Percentiles rank a stretch among this genome's conserved stretches.
These are phyloP conservation scores for Scleromitrula shiraiana DNA, from an alignment of 2,329 filamentous ascomycete genomes.

Conservation along the genomic window DNA sequence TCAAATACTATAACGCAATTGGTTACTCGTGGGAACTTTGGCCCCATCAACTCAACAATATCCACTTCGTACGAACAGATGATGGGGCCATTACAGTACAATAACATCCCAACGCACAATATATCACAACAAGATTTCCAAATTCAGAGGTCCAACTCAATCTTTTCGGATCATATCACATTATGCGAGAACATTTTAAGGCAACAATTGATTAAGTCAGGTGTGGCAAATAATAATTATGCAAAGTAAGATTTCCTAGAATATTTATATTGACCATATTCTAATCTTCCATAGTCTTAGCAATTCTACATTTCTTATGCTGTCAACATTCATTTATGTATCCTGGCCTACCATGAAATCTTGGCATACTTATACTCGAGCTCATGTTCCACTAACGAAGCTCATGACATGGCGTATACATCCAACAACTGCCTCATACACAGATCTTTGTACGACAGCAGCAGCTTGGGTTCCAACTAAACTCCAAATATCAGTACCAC, in stretches of 20 bases:
- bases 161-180: conserved; percentile 4
- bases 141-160: not conserved
- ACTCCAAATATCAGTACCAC: not conserved
- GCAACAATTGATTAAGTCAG: not conserved
- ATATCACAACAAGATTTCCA: not conserved
- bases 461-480: conserved; percentile 1
- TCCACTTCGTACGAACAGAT: conserved; percentile 2
- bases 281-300: conserved; percentile 1
- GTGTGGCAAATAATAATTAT: not conserved
- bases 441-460: not conserved
- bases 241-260: conserved; percentile 1
- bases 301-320: conserved; percentile 5
- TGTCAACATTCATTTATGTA: conserved; percentile 1
- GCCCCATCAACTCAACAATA: not conserved
- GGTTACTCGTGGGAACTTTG: not conserved
- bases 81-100: conserved; percentile 2
- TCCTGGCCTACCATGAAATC: not conserved
- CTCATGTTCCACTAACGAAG: not conserved
- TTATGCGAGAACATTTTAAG: conserved; percentile 1
- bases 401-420: conserved; percentile 2
- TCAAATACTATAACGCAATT: conserved; percentile 2
- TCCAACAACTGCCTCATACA: conserved; percentile 2
- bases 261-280: not conserved
- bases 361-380: conserved; percentile 4
- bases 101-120: no score